Conservation (phyloP, 2,329 filamentous ascomycete genomes). For the Lasiodiplodia sp. region DNA sequence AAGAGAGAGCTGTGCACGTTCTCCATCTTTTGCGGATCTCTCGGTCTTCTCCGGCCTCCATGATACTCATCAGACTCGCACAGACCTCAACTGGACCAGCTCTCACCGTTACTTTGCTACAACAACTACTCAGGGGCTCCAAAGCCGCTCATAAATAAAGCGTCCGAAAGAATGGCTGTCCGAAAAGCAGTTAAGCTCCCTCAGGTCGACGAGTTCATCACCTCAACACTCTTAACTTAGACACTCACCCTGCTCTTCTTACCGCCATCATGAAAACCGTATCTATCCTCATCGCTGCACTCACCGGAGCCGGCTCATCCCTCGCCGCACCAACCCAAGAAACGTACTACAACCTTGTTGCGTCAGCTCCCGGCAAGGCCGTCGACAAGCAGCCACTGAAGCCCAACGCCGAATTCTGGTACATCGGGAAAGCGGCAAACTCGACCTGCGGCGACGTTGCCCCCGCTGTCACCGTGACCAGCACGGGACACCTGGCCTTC, state of each 20-base stretch:
- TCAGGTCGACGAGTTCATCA: no score
- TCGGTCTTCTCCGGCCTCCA: no score
- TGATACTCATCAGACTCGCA: no score
- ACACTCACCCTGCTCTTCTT: neutral
- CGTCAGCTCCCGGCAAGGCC: neutral
- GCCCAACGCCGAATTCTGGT: neutral
- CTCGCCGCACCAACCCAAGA: neutral
- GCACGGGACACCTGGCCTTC: neutral
- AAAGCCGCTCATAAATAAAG: no score
- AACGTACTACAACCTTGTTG: neutral
- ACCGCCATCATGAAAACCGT: neutral
- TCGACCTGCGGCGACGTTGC: neutral
- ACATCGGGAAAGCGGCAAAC: neutral
- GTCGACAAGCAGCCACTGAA: neutral
- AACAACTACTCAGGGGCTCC: no score
- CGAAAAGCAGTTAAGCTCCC: no score
- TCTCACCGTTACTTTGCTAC: no score
- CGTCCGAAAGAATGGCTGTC: fast-evolving
- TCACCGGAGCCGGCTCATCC: neutral
- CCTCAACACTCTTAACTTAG: no score
- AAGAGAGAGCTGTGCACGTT: no score
- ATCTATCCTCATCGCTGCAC: neutral
- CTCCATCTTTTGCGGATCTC: no score
- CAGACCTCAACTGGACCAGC: no score
- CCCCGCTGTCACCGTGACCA: neutral